Percentiles rank a stretch among this genome's conserved stretches.
Evolutionary conservation across 352 stramenopile genomes (phyloP).

Genomic region (Globisporangium nagaii): DNA sequence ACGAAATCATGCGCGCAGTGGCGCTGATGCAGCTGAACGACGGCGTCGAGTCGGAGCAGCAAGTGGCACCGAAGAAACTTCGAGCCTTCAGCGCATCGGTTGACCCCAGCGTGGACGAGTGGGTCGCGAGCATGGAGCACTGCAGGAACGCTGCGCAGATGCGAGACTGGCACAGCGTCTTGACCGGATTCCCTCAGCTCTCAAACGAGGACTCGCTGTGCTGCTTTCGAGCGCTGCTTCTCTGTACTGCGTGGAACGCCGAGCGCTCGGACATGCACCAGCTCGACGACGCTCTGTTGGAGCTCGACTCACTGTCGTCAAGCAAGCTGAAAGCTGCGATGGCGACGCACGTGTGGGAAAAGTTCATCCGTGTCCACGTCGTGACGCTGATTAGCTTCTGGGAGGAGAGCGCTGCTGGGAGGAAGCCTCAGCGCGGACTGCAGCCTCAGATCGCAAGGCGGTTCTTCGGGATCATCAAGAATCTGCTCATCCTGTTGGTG

Average conservation of each 20-base stretch:
- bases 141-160: slow-evolving; percentile 57
- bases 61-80: slow-evolving; percentile 18
- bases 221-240: slow-evolving; percentile 56
- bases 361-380: slow-evolving; percentile 76
- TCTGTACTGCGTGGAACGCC: slow-evolving; percentile 76
- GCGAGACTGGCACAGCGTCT: slow-evolving; percentile 54
- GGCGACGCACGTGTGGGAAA: slow-evolving; percentile 72
- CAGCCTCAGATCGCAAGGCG: slow-evolving; percentile 69
- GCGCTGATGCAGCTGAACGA: slow-evolving; percentile 81
- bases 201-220: slow-evolving; percentile 46
- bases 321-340: slow-evolving; percentile 50
- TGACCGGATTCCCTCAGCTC: slow-evolving; percentile 60
- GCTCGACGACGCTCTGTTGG: slow-evolving; percentile 62
- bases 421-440: slow-evolving; percentile 60
- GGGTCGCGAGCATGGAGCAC: slow-evolving; percentile 60
- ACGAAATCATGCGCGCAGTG: slow-evolving; percentile 69
- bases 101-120: slow-evolving; percentile 32
- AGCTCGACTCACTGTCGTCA: slow-evolving; percentile 44
- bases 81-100: slow-evolving; percentile 2
- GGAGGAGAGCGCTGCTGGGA: slow-evolving; percentile 66
- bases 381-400: slow-evolving; percentile 79
- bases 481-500: slow-evolving; percentile 41
- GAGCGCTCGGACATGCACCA: slow-evolving; percentile 83
- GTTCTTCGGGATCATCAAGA: slow-evolving; percentile 77
- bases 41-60: slow-evolving; percentile 41